Percentiles rank a stretch among this genome's conserved stretches.
Evolutionary conservation across 2,329 filamentous ascomycete genomes (phyloP).

Genomic region (Trichoderma gracile): DNA sequence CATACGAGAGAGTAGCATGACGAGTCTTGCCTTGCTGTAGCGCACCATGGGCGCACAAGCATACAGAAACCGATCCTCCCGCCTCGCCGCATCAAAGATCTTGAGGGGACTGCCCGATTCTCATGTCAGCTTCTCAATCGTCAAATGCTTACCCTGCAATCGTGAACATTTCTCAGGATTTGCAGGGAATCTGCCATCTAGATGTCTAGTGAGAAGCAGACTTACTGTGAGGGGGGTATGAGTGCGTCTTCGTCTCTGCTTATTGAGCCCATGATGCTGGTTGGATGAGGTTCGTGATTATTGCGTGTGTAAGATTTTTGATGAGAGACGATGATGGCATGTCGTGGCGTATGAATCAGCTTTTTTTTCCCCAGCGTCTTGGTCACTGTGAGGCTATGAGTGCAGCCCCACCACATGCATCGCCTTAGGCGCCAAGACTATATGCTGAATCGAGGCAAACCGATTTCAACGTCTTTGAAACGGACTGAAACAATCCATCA

Average conservation of each 20-base stretch:
- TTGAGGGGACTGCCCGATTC: conserved; percentile 55
- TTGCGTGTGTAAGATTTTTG: not conserved
- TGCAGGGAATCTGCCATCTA: not conserved
- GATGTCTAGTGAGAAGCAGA: not conserved
- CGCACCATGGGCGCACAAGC: conserved; percentile 69
- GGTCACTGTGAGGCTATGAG: not conserved
- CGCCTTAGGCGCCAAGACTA: too few relatives aligned
- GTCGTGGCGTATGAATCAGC: conserved; percentile 13
- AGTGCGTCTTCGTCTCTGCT: not conserved
- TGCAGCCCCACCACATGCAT: not conserved
- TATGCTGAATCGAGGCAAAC: not conserved
- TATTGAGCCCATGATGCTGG: conserved; percentile 13
- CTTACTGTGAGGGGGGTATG: conserved; percentile 9
- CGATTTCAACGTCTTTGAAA: not conserved
- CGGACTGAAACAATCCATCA: not conserved
- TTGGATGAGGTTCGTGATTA: not conserved
- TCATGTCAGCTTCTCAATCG: not conserved
- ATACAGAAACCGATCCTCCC: conserved; percentile 55
- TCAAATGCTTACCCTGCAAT: conserved; percentile 1
- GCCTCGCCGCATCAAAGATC: conserved; percentile 57
- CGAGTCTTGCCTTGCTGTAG: conserved; percentile 54
- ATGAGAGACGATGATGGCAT: not conserved
- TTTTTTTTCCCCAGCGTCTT: not conserved
- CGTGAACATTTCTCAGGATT: too few relatives aligned
- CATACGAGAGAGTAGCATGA: too few relatives aligned